Base-by-base conservation (phyloP, 805 yeast species). In the Yarrowia sp. region DNA sequence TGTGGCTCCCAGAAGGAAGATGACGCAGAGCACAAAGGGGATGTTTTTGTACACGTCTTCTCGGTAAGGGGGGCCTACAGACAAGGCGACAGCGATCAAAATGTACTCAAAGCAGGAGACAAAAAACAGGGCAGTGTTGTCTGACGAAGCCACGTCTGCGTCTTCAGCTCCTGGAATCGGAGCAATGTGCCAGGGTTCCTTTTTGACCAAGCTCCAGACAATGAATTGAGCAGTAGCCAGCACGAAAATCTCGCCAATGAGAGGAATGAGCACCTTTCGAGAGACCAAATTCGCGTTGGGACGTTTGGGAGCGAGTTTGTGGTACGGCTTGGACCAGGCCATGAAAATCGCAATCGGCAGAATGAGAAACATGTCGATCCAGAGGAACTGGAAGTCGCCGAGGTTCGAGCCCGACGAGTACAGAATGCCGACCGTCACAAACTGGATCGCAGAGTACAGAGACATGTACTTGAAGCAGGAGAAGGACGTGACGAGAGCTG, bases 401-500 rank as follows among this genome's bases (percentile, higher is more conserved):
- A 95, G 80, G 76, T 95, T 95, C 3, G 97, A 87, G 5, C 99
- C 99, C 68, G 90, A 83, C 72, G 89, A 87, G 80, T 95, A 95
- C 69, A 95, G 78, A 19, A 95, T 86, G 0, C 95, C 85, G 45
- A 95, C 96, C 0, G 97, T 86, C 67, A 92, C 84, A 75, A 95
- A 95, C 78, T 95, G 99, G 74, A 95, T 95, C 1, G 98, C 98
- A 0, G 97, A 91, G 79, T 95, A 95, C 70, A 96, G 79, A 66
- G 98, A 92, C 99, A 95, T 95, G 81, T 91, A 95, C 83, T 92
- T 96, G 86, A 95, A 95, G 78, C 99, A 95, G 45, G 97, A 89
- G 79, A 95, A 95, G 71, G 97, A 90, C 0, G 99, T 95, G 19
- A 93, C 97, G 75, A 95, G 81, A 22, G 98, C 89, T 0, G 97